phyloP scores from a whole-genome alignment of 2,329 filamentous ascomycete genomes.

The Nothopassalora personata region DNA sequence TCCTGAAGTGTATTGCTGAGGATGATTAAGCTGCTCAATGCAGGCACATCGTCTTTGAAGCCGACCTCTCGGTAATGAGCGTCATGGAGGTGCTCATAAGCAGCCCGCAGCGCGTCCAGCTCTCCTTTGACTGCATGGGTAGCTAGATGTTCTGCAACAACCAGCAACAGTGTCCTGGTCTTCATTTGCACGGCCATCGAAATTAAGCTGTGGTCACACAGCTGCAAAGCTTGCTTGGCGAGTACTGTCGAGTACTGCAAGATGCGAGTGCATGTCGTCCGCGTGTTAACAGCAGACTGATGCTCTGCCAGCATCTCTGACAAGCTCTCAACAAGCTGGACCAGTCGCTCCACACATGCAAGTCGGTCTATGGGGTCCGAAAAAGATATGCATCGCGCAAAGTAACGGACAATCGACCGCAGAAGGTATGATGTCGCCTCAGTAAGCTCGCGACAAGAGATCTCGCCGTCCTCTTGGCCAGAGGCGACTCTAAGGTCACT shows the following conservation, averaged over 20 bases:
- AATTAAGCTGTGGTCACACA: conserved; percentile 30
- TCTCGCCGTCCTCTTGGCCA: not conserved
- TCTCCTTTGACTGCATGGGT: conserved; percentile 23
- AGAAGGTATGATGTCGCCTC: conserved; percentile 27
- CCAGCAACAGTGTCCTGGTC: conserved; percentile 31
- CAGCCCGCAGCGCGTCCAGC: conserved; percentile 35
- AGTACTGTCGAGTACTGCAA: conserved; percentile 27
- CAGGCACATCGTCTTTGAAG: conserved; percentile 40
- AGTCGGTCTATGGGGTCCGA: conserved; percentile 51
- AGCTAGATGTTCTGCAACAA: conserved; percentile 35
- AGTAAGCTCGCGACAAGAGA: conserved; percentile 4
- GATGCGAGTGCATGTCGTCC: not conserved
- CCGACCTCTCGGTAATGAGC: conserved; percentile 43
- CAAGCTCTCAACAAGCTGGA: conserved; percentile 37
- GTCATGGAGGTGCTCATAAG: conserved; percentile 43
- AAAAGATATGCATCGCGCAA: conserved; percentile 47
- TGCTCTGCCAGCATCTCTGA: conserved; percentile 14
- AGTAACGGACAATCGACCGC: conserved; percentile 47
- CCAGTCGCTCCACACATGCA: conserved; percentile 41
- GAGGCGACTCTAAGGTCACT: not conserved
- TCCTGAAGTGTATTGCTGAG: conserved; percentile 39
- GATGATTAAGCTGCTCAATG: conserved; percentile 45
- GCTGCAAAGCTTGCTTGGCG: conserved; percentile 28
- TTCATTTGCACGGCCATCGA: conserved; percentile 15
- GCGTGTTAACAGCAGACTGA: not conserved